Base-by-base conservation (phyloP, 768 basidiomycete species). In the Ramaria sp. region DNA sequence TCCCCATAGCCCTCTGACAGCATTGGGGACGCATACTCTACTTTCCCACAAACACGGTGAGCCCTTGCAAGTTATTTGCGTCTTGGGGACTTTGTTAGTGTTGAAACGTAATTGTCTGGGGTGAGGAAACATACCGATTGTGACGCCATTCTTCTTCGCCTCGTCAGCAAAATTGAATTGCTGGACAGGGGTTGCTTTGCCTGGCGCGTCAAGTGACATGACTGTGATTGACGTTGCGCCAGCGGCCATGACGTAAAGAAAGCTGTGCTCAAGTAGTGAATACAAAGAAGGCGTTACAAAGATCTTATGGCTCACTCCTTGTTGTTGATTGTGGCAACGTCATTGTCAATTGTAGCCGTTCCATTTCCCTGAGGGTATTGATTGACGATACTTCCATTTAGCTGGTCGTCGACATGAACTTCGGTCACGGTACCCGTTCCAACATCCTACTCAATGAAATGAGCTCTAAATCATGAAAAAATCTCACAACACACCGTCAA, bases 211-310 rank as follows among this genome's bases (percentile, higher is more conserved):
- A 39, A 75, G 65, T 18, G 69, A 63, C 20, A 73, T 48, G 30
- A 73, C 73, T n/a, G 69, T 64, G 49, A 76, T 61, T 4, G 68
- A 63, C 0, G 72, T 71, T 22, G 64, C 64, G 58, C 69, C 69
- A 2, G 73, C 66, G 1, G 67, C 63, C 42, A 74, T 58, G 34
- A 73, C 63, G 61, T 71, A 72, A 54, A 73, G 61, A 65, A 72
- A 73, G 62, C 73, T 74, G 53, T 9, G 42, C 8, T 41, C 16
- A n/a, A 37, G 16, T n/a, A 18, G 30, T 43, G 42, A 30, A 32
- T 24, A 53, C 15, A 32, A 30, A n/a, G 15, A 41, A 7, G 56
- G 48, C 15, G 9, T 6, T 2, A 27, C 2, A 2, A 10, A n/a
- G n/a, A 4, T 42, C 41, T 25, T 6, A 25, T 43, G 42, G 60